A percentile compares a stretch with the other conserved stretches of the same genome.
These are phyloP conservation scores for Artemisia tridentata DNA, from an alignment of 129 eudicot genomes.

Conservation along the genomic window DNA sequence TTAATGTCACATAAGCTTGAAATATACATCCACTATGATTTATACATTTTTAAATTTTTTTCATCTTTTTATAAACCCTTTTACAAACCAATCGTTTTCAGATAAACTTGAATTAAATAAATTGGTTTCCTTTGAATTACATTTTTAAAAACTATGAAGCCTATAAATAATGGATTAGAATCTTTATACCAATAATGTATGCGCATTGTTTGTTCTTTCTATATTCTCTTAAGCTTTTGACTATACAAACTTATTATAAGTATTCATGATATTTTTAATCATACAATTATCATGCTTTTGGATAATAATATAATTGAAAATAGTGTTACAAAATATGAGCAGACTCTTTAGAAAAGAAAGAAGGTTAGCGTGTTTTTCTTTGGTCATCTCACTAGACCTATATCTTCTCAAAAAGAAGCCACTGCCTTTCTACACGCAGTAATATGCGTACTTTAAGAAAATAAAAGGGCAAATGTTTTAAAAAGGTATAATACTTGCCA, in stretches of 20 bases:
- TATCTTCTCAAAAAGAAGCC: neutral
- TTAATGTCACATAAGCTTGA: too few species aligned
- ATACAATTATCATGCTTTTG: neutral
- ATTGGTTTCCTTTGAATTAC: too few species aligned
- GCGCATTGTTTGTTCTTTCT: neutral
- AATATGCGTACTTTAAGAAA: neutral
- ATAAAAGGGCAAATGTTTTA: too few species aligned
- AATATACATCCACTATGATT: too few species aligned
- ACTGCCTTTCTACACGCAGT: neutral
- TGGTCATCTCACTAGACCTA: constrained; percentile 13
- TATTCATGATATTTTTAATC: neutral
- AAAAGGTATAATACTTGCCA: too few species aligned
- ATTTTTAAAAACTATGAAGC: too few species aligned
- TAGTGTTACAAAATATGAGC: neutral
- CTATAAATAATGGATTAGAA: too few species aligned
- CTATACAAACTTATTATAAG: neutral
- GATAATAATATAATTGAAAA: neutral
- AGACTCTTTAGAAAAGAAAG: neutral
- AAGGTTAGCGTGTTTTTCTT: constrained; percentile 18
- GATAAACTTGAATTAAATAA: too few species aligned
- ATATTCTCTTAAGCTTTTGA: neutral
- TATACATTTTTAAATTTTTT: too few species aligned
- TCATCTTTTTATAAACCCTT: too few species aligned
- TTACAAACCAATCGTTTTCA: neutral
- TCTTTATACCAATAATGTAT: too few species aligned